phyloP scores from a whole-genome alignment of 2,329 filamentous ascomycete genomes.

The Pseudocercospora musae region DNA sequence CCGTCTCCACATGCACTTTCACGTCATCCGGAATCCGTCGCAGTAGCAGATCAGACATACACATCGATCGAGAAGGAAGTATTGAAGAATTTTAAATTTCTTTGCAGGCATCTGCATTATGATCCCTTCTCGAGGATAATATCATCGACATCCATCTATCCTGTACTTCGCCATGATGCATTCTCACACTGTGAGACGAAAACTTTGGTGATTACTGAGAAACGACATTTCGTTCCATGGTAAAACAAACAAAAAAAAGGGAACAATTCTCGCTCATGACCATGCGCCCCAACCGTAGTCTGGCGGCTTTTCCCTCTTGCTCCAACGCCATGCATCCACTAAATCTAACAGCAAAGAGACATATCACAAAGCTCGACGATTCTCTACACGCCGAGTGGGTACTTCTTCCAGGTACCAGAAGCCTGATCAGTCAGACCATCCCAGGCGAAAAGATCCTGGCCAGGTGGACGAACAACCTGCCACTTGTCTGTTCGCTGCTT shows the following conservation, averaged over 20 bases:
- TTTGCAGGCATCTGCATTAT: too few relatives aligned
- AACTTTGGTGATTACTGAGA: too few relatives aligned
- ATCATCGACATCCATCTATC: too few relatives aligned
- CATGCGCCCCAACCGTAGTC: neutral
- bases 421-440: constrained; percentile 27
- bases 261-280: neutral
- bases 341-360: neutral
- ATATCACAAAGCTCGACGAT: neutral
- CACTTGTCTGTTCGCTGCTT: constrained; percentile 22
- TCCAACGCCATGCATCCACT: neutral
- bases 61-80: too few relatives aligned
- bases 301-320: neutral
- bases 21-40: too few relatives aligned
- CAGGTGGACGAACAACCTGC: constrained; percentile 21
- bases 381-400: constrained; percentile 9
- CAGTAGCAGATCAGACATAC: too few relatives aligned
- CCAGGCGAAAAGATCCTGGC: constrained; percentile 25
- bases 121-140: too few relatives aligned
- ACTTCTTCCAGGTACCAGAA: constrained; percentile 8
- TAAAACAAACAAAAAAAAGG: too few relatives aligned
- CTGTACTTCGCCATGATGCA: neutral
- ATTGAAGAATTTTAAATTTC: too few relatives aligned
- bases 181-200: too few relatives aligned
- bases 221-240: neutral
- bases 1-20: too few relatives aligned